Evolutionary conservation across 176 grass and related monocot species (phyloP).

Genomic region (Cenchrus americanus): DNA sequence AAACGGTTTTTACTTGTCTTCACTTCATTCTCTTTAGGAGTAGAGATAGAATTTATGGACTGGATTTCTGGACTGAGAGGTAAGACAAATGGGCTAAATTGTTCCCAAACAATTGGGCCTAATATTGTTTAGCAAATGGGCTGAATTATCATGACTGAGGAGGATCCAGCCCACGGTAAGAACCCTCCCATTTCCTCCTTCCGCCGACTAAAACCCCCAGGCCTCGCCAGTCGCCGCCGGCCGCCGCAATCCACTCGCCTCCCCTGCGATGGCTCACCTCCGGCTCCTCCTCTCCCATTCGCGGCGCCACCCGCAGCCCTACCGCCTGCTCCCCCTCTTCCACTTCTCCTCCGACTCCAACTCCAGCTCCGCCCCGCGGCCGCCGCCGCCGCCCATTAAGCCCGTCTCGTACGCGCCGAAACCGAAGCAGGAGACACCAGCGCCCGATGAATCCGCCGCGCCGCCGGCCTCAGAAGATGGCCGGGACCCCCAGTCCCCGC

Average conservation of each 20-base stretch:
- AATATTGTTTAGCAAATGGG: not conserved
- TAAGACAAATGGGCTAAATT: too few relatives aligned
- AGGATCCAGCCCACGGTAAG: not conserved
- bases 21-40: too few relatives aligned
- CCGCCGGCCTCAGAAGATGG: not conserved
- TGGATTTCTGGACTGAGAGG: too few relatives aligned
- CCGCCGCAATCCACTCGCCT: constrained; percentile 26
- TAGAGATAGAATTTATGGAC: too few relatives aligned
- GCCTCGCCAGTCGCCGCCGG: constrained; percentile 41
- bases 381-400: constrained; percentile 52
- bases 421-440: constrained; percentile 45
- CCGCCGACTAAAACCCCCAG: constrained; percentile 54
- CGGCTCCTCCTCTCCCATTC: constrained; percentile 53
- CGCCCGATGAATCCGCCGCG: constrained; percentile 16
- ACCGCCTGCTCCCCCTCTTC: constrained; percentile 39
- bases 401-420: constrained; percentile 78
- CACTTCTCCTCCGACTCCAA: constrained; percentile 52
- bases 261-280: constrained; percentile 69
- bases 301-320: constrained; percentile 23
- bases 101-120: too few relatives aligned
- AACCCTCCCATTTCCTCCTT: constrained; percentile 14
- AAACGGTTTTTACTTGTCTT: too few relatives aligned
- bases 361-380: constrained; percentile 25
- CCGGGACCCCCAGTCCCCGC: not conserved
- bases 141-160: not conserved